Base-by-base conservation (phyloP, 2,329 filamentous ascomycete species). In the Alternaria sp. region DNA sequence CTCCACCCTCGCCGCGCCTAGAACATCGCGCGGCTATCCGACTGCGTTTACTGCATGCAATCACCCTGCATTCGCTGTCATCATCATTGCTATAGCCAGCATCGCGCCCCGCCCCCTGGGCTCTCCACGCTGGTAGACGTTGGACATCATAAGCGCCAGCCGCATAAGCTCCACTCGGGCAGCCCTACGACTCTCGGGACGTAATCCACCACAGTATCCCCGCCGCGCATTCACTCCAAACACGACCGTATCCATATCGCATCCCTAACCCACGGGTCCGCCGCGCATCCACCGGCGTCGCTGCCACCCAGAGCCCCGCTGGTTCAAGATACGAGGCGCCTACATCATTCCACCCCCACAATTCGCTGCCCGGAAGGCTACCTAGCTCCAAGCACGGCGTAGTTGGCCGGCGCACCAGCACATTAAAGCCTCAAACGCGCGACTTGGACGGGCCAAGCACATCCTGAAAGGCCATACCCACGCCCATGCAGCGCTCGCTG, bases 401-500 rank as follows among this genome's bases (percentile, higher is more conserved):
- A 57, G 47, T 61, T 57, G 44, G 36, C 54, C 26, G 39, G 59
- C 56, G 55, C 63, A 62, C 51, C 54, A 38, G 12, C 1, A 39
- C 67, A 34, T 34, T 22, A 57, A 38, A 56, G 20, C 41, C 47
- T 47, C 41, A 12, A 47, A 7, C 56, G 59, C 64, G 67, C 68
- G 32, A 46, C 18, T 48, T 7, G 34, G 39, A 16, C 53, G 14
- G 20, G 43, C 48, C 26, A 38, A 48, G 43, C 54, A 51, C 63
- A 62, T 66, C 59, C 64, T 59, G 60, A 65, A 58, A 53, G 63
- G 44, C 55, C 59, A 64, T 44, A 43, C 47, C 62, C 57, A 67
- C 66, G 69, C 72, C 73, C 75, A 78, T 78, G 76, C 74, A 71
- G 75, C 72, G 68, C 70, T 70, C 62, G 67, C 67, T 70, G 62